These are phyloP conservation scores for Wallacemonas rigidus DNA, from an alignment of 208 protist genomes.

Conservation along the genomic window DNA sequence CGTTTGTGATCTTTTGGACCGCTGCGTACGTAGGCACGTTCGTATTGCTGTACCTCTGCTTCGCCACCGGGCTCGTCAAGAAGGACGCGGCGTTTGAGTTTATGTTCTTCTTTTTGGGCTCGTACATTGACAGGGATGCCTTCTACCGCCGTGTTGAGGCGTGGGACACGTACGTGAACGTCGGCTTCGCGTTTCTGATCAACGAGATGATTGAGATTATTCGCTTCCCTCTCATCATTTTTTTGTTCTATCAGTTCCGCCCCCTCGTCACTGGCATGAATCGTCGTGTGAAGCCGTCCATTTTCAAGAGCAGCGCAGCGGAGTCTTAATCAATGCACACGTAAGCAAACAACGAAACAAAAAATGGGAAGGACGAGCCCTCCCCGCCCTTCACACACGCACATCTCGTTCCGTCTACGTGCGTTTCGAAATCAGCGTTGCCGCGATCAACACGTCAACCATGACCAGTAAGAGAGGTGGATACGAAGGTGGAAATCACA, in stretches of 20 bases:
- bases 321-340: neutral
- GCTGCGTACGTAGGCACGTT: conserved; percentile 57
- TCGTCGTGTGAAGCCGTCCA: conserved; percentile 56
- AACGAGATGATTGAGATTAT: conserved; percentile 84
- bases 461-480: too few relatives aligned
- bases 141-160: conserved; percentile 79
- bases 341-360: neutral
- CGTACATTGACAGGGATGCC: conserved; percentile 64
- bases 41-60: conserved; percentile 68
- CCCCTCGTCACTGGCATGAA: conserved; percentile 63
- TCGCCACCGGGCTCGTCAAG: conserved; percentile 58
- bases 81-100: conserved; percentile 83
- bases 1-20: conserved; percentile 69
- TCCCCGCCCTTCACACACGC: neutral
- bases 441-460: too few relatives aligned
- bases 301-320: conserved; percentile 39
- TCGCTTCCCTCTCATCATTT: conserved; percentile 77
- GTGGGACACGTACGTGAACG: conserved; percentile 83
- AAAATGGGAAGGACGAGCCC: neutral
- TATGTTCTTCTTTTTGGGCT: conserved; percentile 58
- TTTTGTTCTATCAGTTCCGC: conserved; percentile 70
- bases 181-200: conserved; percentile 90
- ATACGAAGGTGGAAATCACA: too few relatives aligned
- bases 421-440: too few relatives aligned
- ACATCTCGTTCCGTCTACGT: too few relatives aligned